Evolutionary conservation across 2,329 filamentous ascomycete species (phyloP), one percentile per base, ranked within the genome.

Genomic region (Coniosporium tulheliwenetii): DNA sequence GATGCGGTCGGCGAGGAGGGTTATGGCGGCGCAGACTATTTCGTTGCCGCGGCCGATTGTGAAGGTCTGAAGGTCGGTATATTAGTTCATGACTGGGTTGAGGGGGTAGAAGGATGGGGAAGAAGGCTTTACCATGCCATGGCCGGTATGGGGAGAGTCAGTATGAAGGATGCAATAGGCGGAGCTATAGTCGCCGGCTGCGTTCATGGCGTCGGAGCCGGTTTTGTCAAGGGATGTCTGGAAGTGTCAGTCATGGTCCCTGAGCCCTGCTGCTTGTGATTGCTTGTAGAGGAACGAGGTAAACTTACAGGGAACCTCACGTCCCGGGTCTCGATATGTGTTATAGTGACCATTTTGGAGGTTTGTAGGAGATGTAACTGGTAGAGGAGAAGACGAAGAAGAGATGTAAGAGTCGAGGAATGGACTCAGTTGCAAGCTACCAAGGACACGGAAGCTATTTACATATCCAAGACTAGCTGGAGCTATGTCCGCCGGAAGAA

Each of bases 181-280:
- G 10, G 86, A 73, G 1, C 85, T 93, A 65, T 94, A 94, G 63
- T 94, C 85, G 45, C 85, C 83, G 2, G 86, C 85, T 2, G 84
- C 82, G 57, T 95, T 94, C 87, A 94, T 95, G 54, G 85, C 87
- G 73, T 95, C 87, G 8, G 85, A 93, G 53, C 86, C 86, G n/a
- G 85, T 93, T 67, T 89, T 91, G 64, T 93, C 85, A 45, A 95
- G 77, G 34, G 86, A 94, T n/a, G 86, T 95, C 60, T 75, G 44
- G 9, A 37, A 30, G 19, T 34, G 13, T 36, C 19, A 26, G 33
- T 10, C n/a, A 16, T 9, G 9, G 13, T 10, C 7, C 44, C n/a
- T 13, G 12, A 5, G 5, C n/a, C 10, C 4, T 37, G 14, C 10
- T 14, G 36, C n/a, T 26, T 14, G 19, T 38, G 33, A 13, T 34